phyloP scores from a whole-genome alignment of 306 rosid species.

The Acacia melanoxylon region DNA sequence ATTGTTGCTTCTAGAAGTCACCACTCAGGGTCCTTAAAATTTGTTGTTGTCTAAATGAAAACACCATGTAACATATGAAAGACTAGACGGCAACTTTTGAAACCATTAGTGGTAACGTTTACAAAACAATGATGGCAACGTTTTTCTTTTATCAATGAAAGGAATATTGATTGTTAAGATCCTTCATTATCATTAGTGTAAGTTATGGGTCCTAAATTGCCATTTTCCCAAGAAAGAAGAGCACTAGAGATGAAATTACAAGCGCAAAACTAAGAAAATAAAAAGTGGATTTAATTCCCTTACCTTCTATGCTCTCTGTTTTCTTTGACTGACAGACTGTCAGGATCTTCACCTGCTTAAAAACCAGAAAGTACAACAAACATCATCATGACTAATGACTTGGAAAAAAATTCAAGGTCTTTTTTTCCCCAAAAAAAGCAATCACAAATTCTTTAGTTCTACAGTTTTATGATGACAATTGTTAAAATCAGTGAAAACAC shows the following conservation, averaged over 20 bases:
- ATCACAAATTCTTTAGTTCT: neutral
- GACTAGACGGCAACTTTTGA: neutral
- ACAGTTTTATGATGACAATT: conserved; percentile 12
- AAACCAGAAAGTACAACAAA: conserved; percentile 30
- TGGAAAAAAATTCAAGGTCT: neutral
- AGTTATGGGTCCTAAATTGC: neutral
- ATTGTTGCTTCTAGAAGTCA: neutral
- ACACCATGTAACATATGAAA: neutral
- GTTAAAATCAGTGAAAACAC: conserved; percentile 15
- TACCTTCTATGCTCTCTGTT: conserved; percentile 59
- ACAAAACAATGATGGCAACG: neutral
- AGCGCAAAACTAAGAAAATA: neutral
- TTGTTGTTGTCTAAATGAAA: neutral
- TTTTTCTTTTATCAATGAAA: neutral
- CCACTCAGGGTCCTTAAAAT: neutral
- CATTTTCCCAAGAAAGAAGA: neutral
- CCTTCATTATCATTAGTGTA: neutral
- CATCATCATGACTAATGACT: neutral
- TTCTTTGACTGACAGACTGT: conserved; percentile 77
- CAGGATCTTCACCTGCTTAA: conserved; percentile 78
- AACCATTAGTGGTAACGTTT: neutral
- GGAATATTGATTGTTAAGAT: neutral
- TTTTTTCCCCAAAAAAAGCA: neutral
- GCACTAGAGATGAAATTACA: neutral
- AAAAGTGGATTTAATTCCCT: neutral